These are phyloP conservation scores for Beauveria sp. DNA, from an alignment of 2,329 filamentous ascomycete species.

Conservation along the genomic window DNA sequence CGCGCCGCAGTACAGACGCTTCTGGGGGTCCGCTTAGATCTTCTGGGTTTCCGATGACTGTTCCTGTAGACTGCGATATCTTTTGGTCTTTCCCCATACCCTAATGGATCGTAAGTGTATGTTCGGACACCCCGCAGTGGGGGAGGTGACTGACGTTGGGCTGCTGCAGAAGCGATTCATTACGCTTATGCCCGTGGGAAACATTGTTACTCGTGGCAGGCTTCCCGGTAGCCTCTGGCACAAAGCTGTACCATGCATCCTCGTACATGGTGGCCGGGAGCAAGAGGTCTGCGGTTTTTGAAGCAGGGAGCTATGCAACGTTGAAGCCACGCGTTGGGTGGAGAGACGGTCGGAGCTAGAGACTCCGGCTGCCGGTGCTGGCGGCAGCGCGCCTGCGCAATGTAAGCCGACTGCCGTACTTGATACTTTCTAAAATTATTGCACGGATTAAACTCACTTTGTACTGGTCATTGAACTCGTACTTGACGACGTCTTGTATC, in stretches of 20 bases:
- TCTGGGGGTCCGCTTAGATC: constrained; percentile 54
- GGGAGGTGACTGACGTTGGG: constrained; percentile 43
- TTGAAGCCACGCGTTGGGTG: constrained; percentile 6
- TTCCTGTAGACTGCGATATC: constrained; percentile 46
- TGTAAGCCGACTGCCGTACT: too few relatives aligned
- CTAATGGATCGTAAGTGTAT: constrained; percentile 27
- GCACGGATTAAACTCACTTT: too few relatives aligned
- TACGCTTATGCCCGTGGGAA: constrained; percentile 51
- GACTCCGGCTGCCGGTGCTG: background rate
- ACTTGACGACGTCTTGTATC: too few relatives aligned
- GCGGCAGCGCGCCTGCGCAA: background rate
- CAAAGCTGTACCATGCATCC: constrained; percentile 76
- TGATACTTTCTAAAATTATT: too few relatives aligned
- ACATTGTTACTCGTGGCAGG: constrained; percentile 36
- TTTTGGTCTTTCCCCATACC: constrained; percentile 44
- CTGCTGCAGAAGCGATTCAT: constrained; percentile 61
- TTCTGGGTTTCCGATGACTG: constrained; percentile 50
- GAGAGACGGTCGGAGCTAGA: constrained; percentile 1
- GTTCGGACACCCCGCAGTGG: constrained; percentile 16
- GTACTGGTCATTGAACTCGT: too few relatives aligned
- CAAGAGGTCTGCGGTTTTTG: constrained; percentile 7
- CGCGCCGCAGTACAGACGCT: constrained; percentile 56
- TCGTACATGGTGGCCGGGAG: constrained; percentile 55
- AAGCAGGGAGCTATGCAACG: constrained; percentile 10
- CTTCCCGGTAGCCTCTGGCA: constrained; percentile 52